phyloP scores from a whole-genome alignment of 306 rosid genomes.

The Rosa persica region DNA sequence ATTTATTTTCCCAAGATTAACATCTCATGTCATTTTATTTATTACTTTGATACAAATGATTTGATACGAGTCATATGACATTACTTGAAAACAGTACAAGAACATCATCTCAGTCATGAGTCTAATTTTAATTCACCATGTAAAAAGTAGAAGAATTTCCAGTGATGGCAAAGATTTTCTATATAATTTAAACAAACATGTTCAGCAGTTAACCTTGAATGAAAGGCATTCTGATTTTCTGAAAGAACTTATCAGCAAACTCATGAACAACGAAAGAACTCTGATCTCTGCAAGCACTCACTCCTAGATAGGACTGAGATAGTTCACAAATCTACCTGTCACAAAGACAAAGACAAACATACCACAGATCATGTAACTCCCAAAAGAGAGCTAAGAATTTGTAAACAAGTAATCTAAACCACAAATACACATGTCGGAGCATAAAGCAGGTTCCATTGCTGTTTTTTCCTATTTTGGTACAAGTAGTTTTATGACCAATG shows the following conservation, averaged over 20 bases:
- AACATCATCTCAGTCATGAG: conserved; percentile 24
- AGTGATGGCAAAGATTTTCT: conserved; percentile 20
- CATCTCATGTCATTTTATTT: neutral
- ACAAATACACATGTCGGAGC: neutral
- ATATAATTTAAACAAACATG: conserved; percentile 25
- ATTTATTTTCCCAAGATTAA: neutral
- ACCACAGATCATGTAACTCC: conserved; percentile 7
- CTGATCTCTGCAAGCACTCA: conserved; percentile 13
- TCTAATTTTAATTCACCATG: conserved; percentile 3
- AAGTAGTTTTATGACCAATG: neutral
- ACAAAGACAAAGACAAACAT: conserved; percentile 5
- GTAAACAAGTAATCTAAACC: neutral
- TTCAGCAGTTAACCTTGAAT: conserved; percentile 21
- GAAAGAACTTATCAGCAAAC: conserved; percentile 1
- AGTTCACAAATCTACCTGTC: conserved; percentile 58
- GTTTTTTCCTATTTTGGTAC: neutral
- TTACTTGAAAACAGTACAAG: conserved; percentile 18
- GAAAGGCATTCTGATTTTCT: conserved; percentile 20
- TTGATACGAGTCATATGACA: conserved; percentile 1
- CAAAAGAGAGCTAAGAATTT: neutral
- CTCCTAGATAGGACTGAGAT: conserved; percentile 58
- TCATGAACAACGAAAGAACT: conserved; percentile 16
- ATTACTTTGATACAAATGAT: neutral
- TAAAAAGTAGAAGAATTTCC: conserved; percentile 18
- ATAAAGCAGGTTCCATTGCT: neutral